These are phyloP conservation scores for Triticum dicoccoides DNA, from an alignment of 176 grass and related monocot genomes.

Conservation along the genomic window DNA sequence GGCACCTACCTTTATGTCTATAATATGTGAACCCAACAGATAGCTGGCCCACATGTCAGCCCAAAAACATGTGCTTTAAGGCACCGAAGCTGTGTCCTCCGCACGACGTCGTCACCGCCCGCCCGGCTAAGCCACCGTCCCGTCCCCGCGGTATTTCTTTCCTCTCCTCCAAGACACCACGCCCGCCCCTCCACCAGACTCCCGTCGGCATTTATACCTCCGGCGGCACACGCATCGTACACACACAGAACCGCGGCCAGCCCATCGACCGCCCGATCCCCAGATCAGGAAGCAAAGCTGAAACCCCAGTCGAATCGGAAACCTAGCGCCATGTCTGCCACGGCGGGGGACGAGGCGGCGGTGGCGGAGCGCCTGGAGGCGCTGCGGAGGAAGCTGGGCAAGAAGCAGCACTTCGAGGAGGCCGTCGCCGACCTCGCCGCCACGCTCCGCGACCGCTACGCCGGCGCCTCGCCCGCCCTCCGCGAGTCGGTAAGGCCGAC, in stretches of 20 bases:
- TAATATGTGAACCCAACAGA: no score
- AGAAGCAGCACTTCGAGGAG: conserved; percentile 82
- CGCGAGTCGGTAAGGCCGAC: conserved; percentile 57
- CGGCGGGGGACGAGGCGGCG: conserved; percentile 37
- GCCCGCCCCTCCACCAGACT: not conserved
- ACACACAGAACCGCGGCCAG: not conserved
- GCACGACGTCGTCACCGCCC: not conserved
- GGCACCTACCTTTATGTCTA: no score
- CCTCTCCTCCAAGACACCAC: conserved; percentile 6
- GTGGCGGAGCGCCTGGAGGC: conserved; percentile 52
- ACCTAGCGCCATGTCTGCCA: conserved; percentile 26
- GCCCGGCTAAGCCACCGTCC: not conserved
- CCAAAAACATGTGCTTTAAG: no score
- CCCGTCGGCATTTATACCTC: conserved; percentile 33
- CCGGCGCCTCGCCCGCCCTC: conserved; percentile 47
- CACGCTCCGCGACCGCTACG: conserved; percentile 48
- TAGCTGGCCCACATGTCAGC: no score
- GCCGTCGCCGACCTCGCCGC: conserved; percentile 60
- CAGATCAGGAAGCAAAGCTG: not conserved
- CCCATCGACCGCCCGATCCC: not conserved
- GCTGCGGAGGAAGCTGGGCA: conserved; percentile 70
- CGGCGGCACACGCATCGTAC: not conserved
- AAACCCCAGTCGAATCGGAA: not conserved
- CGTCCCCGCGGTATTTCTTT: conserved; percentile 1
- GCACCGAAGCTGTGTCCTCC: not conserved